Evolutionary conservation across 2,329 filamentous ascomycete genomes (phyloP).

Genomic region (Ampelomyces quisqualis): DNA sequence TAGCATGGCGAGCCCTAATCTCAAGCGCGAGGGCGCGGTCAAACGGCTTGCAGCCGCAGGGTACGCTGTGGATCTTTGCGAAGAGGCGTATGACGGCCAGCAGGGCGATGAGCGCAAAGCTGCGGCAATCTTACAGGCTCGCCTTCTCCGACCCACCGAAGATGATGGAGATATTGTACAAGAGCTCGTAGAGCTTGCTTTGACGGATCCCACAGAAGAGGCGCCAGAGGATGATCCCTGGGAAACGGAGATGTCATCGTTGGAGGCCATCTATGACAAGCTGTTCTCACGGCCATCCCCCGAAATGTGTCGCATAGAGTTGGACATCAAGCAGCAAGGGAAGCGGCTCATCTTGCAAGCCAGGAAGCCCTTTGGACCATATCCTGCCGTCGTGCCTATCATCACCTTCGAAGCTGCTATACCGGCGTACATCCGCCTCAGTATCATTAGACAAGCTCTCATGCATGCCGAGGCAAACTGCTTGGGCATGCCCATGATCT

Average conservation of each 20-base stretch:
- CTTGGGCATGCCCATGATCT: slow-evolving; percentile 85
- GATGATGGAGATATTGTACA: slow-evolving; percentile 34
- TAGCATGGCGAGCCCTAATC: slow-evolving; percentile 76
- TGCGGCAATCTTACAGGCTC: slow-evolving; percentile 75
- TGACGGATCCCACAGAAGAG: slow-evolving; percentile 47
- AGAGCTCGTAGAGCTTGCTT: slow-evolving; percentile 34
- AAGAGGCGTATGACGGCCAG: slow-evolving; percentile 70
- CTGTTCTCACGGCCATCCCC: slow-evolving; percentile 55
- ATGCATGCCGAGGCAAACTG: slow-evolving; percentile 69
- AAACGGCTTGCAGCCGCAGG: slow-evolving; percentile 79
- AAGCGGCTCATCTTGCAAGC: slow-evolving; percentile 62
- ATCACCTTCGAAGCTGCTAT: slow-evolving; percentile 68
- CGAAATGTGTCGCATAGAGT: slow-evolving; percentile 68
- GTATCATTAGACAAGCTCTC: slow-evolving; percentile 76
- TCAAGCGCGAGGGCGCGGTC: slow-evolving; percentile 78
- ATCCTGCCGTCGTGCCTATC: slow-evolving; percentile 69
- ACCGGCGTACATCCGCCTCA: slow-evolving; percentile 90
- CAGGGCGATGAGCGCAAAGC: slow-evolving; percentile 72
- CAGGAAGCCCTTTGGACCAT: slow-evolving; percentile 66
- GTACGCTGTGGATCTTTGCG: slow-evolving; percentile 82
- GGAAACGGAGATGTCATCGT: slow-evolving; percentile 79
- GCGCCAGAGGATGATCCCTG: slow-evolving; percentile 61
- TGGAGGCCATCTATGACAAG: slow-evolving; percentile 84
- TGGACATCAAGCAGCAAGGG: slow-evolving; percentile 54
- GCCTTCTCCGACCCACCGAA: slow-evolving; percentile 54